Evolutionary conservation across 371 early-diverging fungal species (phyloP), one percentile per base, ranked within the genome.

Genomic region (Apophysomyces elegans): DNA sequence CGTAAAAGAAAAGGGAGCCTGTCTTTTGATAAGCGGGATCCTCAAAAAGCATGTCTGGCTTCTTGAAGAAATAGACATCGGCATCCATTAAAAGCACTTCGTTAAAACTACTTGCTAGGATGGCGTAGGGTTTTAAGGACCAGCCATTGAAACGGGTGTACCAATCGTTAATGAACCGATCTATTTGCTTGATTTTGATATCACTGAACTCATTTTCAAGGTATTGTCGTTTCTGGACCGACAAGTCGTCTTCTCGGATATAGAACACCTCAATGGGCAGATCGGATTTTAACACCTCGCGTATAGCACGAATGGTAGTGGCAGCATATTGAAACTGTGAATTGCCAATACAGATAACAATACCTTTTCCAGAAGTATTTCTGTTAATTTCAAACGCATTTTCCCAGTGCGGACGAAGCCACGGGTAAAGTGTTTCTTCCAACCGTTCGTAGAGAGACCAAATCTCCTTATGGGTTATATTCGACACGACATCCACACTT

Each of bases 181-280:
- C 73, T 1, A 88, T 70, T 58, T 85, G 83, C 8, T 84, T 58
- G 8, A 74, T 66, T 35, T 64, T 77, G 39, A 87, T 74, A 18
- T 68, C 68, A 1, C 60, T 61, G 7, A 70, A 65, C 68, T 75
- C 69, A 6, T 66, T 60, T 6, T 67, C 39, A 18, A 85, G 58
- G 56, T 79, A 79, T 6, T 58, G 13, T 26, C 76, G 71, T 21
- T 75, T 71, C 7, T 71, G 77, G 0, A 37, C 12, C 0, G 76
- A 69, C 3, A 90, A 71, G 59, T 91, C 91, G 0, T 70, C 46
- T 0, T 83, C 80, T 13, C 87, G 88, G 44, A 79, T 80, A 63
- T 86, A 82, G 56, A 86, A 87, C 5, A 91, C 73, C 65, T 91
- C 87, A 32, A 91, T 86, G 2, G 90, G 92, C 3, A 91, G 66